These are phyloP conservation scores for Malus hybrid DNA, from an alignment of 331 rosid species.

Conservation along the genomic window DNA sequence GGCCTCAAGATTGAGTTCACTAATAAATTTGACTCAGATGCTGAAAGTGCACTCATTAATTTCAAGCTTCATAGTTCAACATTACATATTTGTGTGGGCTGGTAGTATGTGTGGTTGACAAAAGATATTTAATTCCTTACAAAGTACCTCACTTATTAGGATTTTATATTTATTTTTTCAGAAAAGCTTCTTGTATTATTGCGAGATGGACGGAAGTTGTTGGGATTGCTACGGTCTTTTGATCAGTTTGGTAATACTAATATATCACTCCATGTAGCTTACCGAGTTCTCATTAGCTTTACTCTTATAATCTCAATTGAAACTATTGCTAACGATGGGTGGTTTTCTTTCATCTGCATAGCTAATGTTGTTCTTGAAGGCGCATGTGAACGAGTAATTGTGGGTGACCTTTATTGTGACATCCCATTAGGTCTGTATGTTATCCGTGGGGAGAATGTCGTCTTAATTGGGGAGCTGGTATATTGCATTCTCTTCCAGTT, in stretches of 20 bases:
- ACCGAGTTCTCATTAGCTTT: neutral
- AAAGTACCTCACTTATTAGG: slow-evolving; percentile 4
- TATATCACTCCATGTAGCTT: neutral
- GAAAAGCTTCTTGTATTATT: slow-evolving; percentile 92
- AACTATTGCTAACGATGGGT: neutral
- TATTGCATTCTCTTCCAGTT: neutral
- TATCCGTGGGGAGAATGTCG: slow-evolving; percentile 94
- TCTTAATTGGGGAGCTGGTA: slow-evolving; percentile 94
- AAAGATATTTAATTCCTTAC: neutral
- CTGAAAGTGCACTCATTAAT: neutral
- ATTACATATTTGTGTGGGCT: too few species aligned
- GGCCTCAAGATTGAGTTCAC: neutral
- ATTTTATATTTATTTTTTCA: slow-evolving; percentile 16
- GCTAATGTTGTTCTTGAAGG: slow-evolving; percentile 91
- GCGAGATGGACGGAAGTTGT: slow-evolving; percentile 86
- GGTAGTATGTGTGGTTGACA: neutral
- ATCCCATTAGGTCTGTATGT: slow-evolving; percentile 87
- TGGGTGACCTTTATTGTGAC: slow-evolving; percentile 82
- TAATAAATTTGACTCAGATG: neutral
- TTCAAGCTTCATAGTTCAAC: too few species aligned
- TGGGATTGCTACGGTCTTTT: slow-evolving; percentile 88
- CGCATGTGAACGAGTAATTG: slow-evolving; percentile 87
- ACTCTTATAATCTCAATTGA: neutral
- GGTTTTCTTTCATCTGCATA: slow-evolving; percentile 20
- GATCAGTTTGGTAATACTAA: slow-evolving; percentile 73